Conservation (phyloP, 108 stramenopile species). For the Hondaea fermentalgiana region DNA sequence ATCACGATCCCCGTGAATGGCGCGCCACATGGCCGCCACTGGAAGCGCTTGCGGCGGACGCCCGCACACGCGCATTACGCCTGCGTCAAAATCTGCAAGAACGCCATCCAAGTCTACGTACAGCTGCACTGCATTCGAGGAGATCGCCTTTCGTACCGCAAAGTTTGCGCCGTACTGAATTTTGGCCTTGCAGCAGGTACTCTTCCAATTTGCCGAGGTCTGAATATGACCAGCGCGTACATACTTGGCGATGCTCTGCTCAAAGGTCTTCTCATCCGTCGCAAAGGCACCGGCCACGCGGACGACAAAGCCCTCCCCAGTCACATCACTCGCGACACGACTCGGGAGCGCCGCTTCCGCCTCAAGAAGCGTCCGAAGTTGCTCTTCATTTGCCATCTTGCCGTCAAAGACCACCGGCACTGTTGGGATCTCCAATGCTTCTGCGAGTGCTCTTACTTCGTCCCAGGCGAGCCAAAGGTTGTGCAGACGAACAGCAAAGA, state of each 20-base stretch:
- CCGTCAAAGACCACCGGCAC: slow-evolving; percentile 13
- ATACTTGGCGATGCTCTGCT: background rate
- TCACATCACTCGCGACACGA: background rate
- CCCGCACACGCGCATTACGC: background rate
- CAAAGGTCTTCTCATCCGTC: background rate
- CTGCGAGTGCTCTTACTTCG: background rate
- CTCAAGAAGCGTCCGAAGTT: background rate
- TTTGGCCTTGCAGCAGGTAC: background rate
- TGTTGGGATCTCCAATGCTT: background rate
- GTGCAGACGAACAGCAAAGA: background rate
- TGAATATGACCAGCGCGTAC: background rate
- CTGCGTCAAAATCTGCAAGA: background rate
- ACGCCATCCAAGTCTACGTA: background rate
- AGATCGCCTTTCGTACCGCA: background rate
- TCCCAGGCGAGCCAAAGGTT: background rate
- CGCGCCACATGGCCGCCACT: background rate
- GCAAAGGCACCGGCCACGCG: background rate
- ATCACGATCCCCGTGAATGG: background rate
- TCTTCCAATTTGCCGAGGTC: background rate
- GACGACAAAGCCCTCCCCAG: background rate
- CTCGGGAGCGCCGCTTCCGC: background rate
- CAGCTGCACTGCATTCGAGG: background rate
- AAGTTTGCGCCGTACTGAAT: background rate
- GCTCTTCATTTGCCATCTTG: background rate
- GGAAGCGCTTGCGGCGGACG: background rate